Conservation (phyloP, 2,329 filamentous ascomycete genomes). For the Calycina herbarum region DNA sequence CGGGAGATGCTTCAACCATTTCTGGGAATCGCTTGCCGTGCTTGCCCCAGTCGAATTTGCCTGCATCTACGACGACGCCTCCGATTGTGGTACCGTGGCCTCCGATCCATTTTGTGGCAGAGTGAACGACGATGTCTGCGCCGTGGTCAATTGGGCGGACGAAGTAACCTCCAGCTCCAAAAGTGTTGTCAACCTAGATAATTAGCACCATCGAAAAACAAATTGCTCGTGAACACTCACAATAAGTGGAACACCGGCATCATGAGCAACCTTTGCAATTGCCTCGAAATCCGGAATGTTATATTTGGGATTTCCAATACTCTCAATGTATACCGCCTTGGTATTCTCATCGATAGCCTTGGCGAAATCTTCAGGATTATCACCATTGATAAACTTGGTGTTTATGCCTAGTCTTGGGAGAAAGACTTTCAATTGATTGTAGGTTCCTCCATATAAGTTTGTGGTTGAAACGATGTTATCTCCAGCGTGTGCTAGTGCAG, state of each 20-base stretch:
- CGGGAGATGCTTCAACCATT: constrained; percentile 83
- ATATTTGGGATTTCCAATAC: constrained; percentile 86
- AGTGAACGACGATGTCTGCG: constrained; percentile 92
- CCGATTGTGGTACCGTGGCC: constrained; percentile 92
- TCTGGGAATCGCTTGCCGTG: constrained; percentile 84
- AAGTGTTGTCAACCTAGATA: constrained; percentile 82
- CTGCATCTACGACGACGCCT: constrained; percentile 82
- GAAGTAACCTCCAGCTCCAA: constrained; percentile 90
- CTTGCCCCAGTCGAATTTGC: constrained; percentile 93
- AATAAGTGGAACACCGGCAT: constrained; percentile 58
- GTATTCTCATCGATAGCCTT: constrained; percentile 88
- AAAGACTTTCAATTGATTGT: constrained; percentile 95
- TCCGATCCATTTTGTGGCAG: constrained; percentile 95
- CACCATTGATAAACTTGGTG: constrained; percentile 84
- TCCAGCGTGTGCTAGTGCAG: constrained; percentile 78
- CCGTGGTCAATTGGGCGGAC: constrained; percentile 84
- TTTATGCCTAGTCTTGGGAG: constrained; percentile 82
- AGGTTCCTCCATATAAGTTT: constrained; percentile 92
- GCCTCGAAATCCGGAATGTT: constrained; percentile 90
- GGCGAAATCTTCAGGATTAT: constrained; percentile 75
- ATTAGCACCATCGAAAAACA: constrained; percentile 11
- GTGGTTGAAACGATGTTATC: constrained; percentile 93
- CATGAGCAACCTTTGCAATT: constrained; percentile 77
- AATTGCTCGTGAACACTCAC: constrained; percentile 32
- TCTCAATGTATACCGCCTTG: constrained; percentile 89